Conservation (phyloP, 441 rosid genomes). For the Geranium incanum region DNA sequence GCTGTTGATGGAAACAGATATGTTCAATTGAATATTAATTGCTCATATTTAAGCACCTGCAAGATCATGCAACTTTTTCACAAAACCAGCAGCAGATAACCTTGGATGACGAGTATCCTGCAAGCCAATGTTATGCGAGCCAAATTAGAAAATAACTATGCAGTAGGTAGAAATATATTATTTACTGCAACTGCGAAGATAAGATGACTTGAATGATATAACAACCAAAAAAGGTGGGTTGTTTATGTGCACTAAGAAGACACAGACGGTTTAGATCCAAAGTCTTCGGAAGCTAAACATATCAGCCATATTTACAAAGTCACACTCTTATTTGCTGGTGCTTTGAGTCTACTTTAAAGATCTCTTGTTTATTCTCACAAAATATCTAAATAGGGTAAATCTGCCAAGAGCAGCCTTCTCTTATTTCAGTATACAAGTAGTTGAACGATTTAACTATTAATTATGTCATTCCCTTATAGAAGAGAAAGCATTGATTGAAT, state of each 20-base stretch:
- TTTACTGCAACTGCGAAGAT: not conserved
- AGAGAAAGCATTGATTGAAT: constrained; percentile 11
- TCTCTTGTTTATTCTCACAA: not conserved
- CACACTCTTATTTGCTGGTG: not conserved
- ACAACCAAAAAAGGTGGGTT: not conserved
- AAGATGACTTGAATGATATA: not conserved
- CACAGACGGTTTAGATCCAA: constrained; percentile 1
- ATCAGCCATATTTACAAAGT: not conserved
- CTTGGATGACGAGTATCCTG: constrained; percentile 69
- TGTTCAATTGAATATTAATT: constrained; percentile 19
- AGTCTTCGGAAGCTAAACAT: not conserved
- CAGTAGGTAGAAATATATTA: not conserved
- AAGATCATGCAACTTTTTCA: constrained; percentile 80
- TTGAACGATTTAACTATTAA: constrained; percentile 11
- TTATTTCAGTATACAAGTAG: not conserved
- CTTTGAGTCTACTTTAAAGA: not conserved
- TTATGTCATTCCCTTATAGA: constrained; percentile 11
- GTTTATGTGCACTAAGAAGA: not conserved
- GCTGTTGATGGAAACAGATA: constrained; percentile 17
- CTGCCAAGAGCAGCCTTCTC: constrained; percentile 2
- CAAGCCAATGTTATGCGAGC: constrained; percentile 21
- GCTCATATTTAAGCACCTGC: constrained; percentile 49
- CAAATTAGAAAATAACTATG: constrained; percentile 22
- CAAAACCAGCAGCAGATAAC: constrained; percentile 73
- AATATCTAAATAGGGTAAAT: not conserved